Evolutionary conservation across 108 stramenopile species (phyloP), one percentile per base, ranked within the genome.

Genomic region (Cyclotella sp.): DNA sequence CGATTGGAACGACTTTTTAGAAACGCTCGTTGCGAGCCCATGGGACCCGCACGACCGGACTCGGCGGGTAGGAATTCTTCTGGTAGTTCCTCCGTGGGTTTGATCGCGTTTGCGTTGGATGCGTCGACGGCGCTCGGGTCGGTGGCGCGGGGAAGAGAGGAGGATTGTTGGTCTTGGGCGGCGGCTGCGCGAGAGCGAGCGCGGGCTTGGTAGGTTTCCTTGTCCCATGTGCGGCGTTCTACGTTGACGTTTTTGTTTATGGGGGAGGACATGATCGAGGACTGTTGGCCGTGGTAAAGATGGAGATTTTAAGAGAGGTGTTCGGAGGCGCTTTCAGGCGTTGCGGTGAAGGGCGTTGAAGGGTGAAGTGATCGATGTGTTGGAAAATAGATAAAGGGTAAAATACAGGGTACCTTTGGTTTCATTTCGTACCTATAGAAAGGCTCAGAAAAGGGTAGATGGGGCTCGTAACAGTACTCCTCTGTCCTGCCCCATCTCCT

Each of bases 141-240:
- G 40, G 19, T 45, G 39, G 68, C 59, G 60, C 27, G 28, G 46
- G 79, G 44, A 0, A 42, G 14, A 43, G 63, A 21, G 47, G 29
- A 24, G 24, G 46, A 28, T 55, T 19, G 26, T 41, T 59, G 40
- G 21, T 21, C 24, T 47, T 59, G n/a, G 81, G 47, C 16, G 70
- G 67, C 78, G 21, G 66, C 78, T 42, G 75, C 80, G 65, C 89
- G 89, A 29, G 86, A 95, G 57, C 89, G 90, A 21, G 97, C 98
- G 60, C 77, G 66, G 34, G 90, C 76, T 77, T 96, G 97, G 73
- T 94, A 98, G 30, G 84, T 76, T 68, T 95, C 97, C 58, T 88
- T 77, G 77, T 98, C 97, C 98, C 98, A 98, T 43, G 96, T 97
- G 41, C 98, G 88, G 26, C 97, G 79, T 60, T 84, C 78, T 0